These are phyloP conservation scores for Hypoxylon lienhwacheense DNA, from an alignment of 495 filamentous ascomycete species.

Conservation along the genomic window DNA sequence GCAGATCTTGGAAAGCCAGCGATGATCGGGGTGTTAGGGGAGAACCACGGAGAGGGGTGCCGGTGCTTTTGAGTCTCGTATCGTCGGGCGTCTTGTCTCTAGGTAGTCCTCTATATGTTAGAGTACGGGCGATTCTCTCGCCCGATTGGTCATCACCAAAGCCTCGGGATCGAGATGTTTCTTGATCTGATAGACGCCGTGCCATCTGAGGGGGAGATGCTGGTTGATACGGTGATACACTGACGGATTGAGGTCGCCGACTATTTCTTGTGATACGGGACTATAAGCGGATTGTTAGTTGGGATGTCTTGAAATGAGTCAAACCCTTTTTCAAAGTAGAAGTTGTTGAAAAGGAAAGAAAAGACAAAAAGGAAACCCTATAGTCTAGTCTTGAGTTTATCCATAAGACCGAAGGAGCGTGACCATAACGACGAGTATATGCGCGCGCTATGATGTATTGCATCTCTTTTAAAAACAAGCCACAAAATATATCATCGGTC, in stretches of 20 bases:
- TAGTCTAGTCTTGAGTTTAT: too few species aligned
- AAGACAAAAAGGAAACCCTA: too few species aligned
- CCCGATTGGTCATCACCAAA: constrained; percentile 34
- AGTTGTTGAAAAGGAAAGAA: background rate
- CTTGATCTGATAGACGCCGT: constrained; percentile 53
- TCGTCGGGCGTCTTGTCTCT: constrained; percentile 33
- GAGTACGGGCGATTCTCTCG: constrained; percentile 34
- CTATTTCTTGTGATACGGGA: constrained; percentile 44
- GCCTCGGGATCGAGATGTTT: constrained; percentile 41
- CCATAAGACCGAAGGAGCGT: too few species aligned
- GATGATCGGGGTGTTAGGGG: constrained; percentile 49
- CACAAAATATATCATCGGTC: too few species aligned
- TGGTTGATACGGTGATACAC: constrained; percentile 43
- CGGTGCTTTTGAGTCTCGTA: constrained; percentile 28
- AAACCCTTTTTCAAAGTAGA: background rate
- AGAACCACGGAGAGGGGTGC: constrained; percentile 41
- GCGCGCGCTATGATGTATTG: too few species aligned
- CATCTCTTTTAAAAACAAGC: too few species aligned
- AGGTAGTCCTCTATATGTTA: constrained; percentile 38
- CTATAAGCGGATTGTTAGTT: constrained; percentile 36
- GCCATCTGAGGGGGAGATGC: constrained; percentile 43
- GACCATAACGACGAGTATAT: too few species aligned
- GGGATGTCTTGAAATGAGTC: background rate
- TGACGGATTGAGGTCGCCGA: constrained; percentile 51
- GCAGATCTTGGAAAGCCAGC: constrained; percentile 45